These are phyloP conservation scores for Populus davidiana DNA, from an alignment of 345 rosid genomes.

Conservation along the genomic window DNA sequence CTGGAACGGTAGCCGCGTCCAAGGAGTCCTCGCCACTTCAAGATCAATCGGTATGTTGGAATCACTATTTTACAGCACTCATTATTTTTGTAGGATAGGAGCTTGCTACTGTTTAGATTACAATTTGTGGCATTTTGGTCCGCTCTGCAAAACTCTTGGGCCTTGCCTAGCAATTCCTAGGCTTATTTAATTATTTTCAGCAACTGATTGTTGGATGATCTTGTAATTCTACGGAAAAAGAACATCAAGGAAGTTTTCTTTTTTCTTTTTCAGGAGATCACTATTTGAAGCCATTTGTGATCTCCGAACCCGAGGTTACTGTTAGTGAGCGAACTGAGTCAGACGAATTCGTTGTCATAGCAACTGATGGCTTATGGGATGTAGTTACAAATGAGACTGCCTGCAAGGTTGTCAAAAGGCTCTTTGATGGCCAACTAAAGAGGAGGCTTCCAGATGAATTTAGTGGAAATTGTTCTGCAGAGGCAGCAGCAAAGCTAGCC, in stretches of 20 bases:
- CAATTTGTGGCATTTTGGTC: too few relatives aligned
- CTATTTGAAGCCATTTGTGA: conserved; percentile 27
- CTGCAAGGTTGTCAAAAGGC: conserved; percentile 26
- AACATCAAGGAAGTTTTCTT: neutral
- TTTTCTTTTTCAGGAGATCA: conserved; percentile 29
- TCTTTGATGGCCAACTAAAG: conserved; percentile 13
- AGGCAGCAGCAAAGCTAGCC: conserved; percentile 30
- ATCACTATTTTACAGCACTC: neutral
- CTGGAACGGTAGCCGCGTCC: conserved; percentile 14
- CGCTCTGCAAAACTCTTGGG: too few relatives aligned
- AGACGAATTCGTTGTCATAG: conserved; percentile 33
- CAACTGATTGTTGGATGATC: too few relatives aligned
- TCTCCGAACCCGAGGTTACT: conserved; percentile 33
- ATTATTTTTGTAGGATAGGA: neutral
- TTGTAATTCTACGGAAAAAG: too few relatives aligned
- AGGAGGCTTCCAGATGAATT: conserved; percentile 3
- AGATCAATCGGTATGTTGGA: conserved; percentile 26
- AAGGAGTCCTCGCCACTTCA: conserved; percentile 27
- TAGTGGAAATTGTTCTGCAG: conserved; percentile 9
- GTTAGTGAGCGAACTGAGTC: conserved; percentile 16
- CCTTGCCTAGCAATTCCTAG: too few relatives aligned
- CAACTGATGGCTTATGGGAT: conserved; percentile 45
- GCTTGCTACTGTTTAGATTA: too few relatives aligned
- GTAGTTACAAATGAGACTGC: conserved; percentile 35
- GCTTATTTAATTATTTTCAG: too few relatives aligned